Evolutionary conservation across 495 filamentous ascomycete genomes (phyloP).

Genomic region (Geoglossum glabrum): DNA sequence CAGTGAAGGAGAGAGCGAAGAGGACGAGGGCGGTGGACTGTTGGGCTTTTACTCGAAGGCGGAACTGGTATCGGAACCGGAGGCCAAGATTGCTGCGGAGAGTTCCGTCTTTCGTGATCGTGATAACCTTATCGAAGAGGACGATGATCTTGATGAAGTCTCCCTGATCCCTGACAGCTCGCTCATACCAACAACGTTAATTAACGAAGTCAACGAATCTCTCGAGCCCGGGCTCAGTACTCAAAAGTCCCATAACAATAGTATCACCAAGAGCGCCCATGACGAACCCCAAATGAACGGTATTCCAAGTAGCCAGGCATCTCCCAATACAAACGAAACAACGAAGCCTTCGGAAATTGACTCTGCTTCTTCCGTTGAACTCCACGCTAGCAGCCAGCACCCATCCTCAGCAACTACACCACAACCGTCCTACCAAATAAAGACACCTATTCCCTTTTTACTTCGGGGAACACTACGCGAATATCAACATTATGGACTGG

Average conservation of each 20-base stretch:
- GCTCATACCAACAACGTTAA: slow-evolving; percentile 11
- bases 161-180: slow-evolving; percentile 25
- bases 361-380: slow-evolving; percentile 35
- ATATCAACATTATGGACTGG: slow-evolving; percentile 89
- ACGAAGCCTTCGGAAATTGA: slow-evolving; percentile 44
- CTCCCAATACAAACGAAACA: slow-evolving; percentile 42
- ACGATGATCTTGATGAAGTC: slow-evolving; percentile 19
- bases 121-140: background rate
- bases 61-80: slow-evolving; percentile 11
- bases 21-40: slow-evolving; percentile 32
- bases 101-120: background rate
- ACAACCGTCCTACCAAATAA: slow-evolving; percentile 22
- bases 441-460: slow-evolving; percentile 70
- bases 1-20: slow-evolving; percentile 30
- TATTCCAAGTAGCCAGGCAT: slow-evolving; percentile 10
- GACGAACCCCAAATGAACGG: background rate
- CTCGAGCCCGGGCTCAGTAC: background rate
- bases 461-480: slow-evolving; percentile 81
- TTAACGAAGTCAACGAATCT: background rate
- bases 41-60: slow-evolving; percentile 45
- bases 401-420: slow-evolving; percentile 6
- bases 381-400: background rate
- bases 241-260: slow-evolving; percentile 5
- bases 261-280: slow-evolving; percentile 7
- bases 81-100: background rate